phyloP scores from a whole-genome alignment of 805 yeast species.

The Kazachstania viticola region DNA sequence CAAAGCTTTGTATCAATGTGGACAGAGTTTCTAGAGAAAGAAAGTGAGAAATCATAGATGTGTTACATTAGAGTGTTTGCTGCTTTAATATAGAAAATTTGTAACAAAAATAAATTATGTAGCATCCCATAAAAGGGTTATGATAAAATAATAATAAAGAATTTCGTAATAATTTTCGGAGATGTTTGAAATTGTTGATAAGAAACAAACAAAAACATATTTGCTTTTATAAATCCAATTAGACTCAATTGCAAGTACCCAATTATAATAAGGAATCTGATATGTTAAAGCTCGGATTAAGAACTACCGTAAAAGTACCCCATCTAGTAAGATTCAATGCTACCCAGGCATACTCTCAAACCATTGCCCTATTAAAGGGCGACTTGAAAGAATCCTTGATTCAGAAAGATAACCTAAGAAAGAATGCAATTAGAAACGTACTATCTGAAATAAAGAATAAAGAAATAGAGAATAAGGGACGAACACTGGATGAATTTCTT shows the following conservation, averaged over 20 bases:
- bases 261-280: neutral
- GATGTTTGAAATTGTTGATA: too few relatives aligned
- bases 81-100: too few relatives aligned
- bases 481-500: slow-evolving; percentile 21
- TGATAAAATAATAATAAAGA: too few relatives aligned
- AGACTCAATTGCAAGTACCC: neutral
- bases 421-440: slow-evolving; percentile 35
- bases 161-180: too few relatives aligned
- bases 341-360: slow-evolving; percentile 27
- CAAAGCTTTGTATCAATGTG: slow-evolving; percentile 60
- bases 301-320: neutral
- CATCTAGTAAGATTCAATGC: slow-evolving; percentile 23
- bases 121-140: too few relatives aligned
- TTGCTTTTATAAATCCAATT: too few relatives aligned
- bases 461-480: slow-evolving; percentile 30
- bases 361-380: slow-evolving; percentile 28
- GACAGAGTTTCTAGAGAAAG: slow-evolving; percentile 73
- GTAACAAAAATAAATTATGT: too few relatives aligned
- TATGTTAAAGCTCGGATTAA: too few relatives aligned
- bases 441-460: slow-evolving; percentile 34
- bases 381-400: slow-evolving; percentile 39
- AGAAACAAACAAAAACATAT: too few relatives aligned
- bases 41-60: slow-evolving; percentile 41
- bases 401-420: slow-evolving; percentile 31
- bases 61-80: too few relatives aligned